Base-by-base conservation (phyloP, 2,329 filamentous ascomycete genomes). In the Hymenoscyphus repandus region DNA sequence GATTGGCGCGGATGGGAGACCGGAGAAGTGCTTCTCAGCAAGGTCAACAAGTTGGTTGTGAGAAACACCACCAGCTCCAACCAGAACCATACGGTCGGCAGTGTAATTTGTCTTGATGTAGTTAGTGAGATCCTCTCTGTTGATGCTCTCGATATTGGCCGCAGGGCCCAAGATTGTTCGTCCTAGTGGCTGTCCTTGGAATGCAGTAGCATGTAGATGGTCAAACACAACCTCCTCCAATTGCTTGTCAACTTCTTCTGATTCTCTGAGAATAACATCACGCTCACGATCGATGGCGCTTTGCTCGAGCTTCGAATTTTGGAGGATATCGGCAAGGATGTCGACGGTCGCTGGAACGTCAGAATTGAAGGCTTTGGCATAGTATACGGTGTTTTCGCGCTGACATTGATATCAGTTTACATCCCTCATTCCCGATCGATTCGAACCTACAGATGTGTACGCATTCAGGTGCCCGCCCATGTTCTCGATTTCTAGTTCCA, bases 71-170 rank as follows among this genome's bases (percentile, higher is more conserved):
- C 93, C 93, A 61, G 93, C 86, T 69, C 91, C 91, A 63, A 96
- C 93, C 43, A 99, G 86, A 60, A 99, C 92, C 92, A 99, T 99
- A 72, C 95, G 91, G 77, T 99, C 93, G 61, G 93, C 92, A 52
- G 91, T 96, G 82, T 99, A 99, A 83, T 99, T 99, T 76, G 83
- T 93, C 82, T 95, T 96, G 82, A 99, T 97, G 78, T 99, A 99
- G 78, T 88, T 88, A 72, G 79, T 77, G 63, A 99, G 81, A 74
- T 99, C 92, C 66, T 89, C 83, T 66, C 90, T 86, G 73, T 87
- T 86, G 75, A 99, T 99, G 73, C 86, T 90, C 72, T 90, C 83
- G 72, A 99, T 99, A 82, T 99, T 99, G 80, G 99, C 85, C 75
- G 90, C 91, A 63, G 93, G 93, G 62, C 93, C 93, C 59, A 99